Evolutionary conservation across 2,329 filamentous ascomycete genomes (phyloP).

Genomic region (Fusarium buxicola): DNA sequence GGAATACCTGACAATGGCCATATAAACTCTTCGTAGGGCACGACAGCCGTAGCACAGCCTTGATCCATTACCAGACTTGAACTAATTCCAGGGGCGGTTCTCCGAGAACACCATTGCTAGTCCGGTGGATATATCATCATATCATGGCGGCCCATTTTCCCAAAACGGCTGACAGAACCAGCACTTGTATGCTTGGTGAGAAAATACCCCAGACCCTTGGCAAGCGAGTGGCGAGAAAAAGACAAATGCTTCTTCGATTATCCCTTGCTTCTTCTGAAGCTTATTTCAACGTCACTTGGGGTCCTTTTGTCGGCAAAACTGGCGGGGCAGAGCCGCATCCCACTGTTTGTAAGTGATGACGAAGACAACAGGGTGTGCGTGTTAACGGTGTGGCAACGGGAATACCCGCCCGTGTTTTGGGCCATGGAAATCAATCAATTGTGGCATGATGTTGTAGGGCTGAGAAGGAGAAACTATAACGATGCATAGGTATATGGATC

Average conservation of each 20-base stretch:
- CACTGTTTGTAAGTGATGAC: constrained; percentile 33
- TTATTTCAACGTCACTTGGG: constrained; percentile 39
- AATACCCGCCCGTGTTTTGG: constrained; percentile 4
- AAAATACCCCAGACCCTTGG: constrained; percentile 1
- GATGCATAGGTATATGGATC: no score
- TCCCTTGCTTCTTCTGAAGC: constrained; percentile 10
- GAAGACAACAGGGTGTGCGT: constrained; percentile 11
- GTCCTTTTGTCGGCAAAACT: background rate
- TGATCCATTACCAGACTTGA: background rate
- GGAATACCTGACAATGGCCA: background rate
- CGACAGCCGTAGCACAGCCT: no score
- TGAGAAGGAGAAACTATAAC: background rate
- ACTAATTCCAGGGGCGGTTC: background rate
- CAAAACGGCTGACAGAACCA: background rate
- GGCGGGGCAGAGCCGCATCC: constrained; percentile 5
- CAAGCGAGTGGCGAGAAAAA: constrained; percentile 11
- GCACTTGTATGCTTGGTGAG: constrained; percentile 11
- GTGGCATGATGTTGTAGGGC: background rate
- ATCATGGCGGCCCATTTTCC: background rate
- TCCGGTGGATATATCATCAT: constrained; percentile 1
- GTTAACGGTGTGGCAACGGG: constrained; percentile 5
- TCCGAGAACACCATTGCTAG: background rate
- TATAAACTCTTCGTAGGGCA: background rate
- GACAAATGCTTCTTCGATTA: background rate
- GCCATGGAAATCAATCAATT: constrained; percentile 4